These are phyloP conservation scores for Aegle marmelos DNA, from an alignment of 345 rosid genomes.

Conservation along the genomic window DNA sequence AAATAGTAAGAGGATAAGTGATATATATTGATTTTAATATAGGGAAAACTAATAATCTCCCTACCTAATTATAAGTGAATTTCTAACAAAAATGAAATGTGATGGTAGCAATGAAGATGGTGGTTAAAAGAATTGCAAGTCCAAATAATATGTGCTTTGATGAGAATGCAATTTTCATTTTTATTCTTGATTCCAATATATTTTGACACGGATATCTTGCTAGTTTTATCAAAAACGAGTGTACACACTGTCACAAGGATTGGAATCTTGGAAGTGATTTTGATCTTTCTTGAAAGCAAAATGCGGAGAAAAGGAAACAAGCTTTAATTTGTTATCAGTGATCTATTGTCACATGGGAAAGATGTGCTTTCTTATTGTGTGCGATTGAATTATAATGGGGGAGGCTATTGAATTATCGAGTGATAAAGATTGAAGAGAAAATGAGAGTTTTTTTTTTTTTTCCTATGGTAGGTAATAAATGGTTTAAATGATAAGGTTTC, in stretches of 20 bases:
- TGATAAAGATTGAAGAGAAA: not conserved
- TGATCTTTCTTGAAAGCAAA: not conserved
- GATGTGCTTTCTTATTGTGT: not conserved
- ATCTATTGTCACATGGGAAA: not conserved
- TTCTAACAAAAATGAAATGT: not conserved
- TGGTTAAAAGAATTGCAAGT: not conserved
- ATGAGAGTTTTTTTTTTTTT: not conserved
- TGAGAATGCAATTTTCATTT: conserved; percentile 2
- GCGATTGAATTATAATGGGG: not conserved
- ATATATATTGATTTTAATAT: no score
- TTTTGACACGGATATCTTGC: conserved; percentile 1
- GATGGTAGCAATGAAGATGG: not conserved
- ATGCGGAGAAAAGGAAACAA: not conserved
- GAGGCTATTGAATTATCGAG: not conserved
- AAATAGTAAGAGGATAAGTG: no score
- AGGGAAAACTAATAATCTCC: no score
- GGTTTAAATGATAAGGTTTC: not conserved
- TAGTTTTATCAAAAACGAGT: not conserved
- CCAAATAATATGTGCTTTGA: not conserved
- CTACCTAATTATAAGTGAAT: no score
- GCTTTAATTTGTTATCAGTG: not conserved
- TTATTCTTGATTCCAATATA: conserved; percentile 8
- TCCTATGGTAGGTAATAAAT: not conserved
- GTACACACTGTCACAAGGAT: not conserved
- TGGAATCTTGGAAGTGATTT: not conserved